Evolutionary conservation across 139 green algal genomes (phyloP).

Genomic region (Chlamydomonas incerta): DNA sequence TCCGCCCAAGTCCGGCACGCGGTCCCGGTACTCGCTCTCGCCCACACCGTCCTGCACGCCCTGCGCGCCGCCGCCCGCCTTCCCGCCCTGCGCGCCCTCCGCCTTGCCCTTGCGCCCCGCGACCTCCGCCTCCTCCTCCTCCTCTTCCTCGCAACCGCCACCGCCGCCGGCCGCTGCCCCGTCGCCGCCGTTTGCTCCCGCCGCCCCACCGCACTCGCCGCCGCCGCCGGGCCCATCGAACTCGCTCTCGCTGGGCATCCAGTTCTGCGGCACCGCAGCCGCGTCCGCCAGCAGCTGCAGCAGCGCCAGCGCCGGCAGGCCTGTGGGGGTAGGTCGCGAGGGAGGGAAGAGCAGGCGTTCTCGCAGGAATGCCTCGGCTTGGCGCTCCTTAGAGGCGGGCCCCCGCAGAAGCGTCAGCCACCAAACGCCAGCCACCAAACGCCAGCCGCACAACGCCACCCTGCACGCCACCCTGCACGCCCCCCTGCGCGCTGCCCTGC

Average conservation of each 20-base stretch:
- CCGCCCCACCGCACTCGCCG: neutral
- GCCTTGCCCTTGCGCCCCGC: neutral
- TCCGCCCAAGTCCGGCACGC: neutral
- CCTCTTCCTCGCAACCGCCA: neutral
- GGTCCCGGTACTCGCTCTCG: too few relatives aligned
- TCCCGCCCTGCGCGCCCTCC: neutral
- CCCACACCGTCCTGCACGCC: neutral
- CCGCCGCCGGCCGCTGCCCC: neutral
- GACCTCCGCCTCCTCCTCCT: neutral
- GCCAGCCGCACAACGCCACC: too few relatives aligned
- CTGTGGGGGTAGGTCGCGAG: neutral
- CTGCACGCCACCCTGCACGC: too few relatives aligned
- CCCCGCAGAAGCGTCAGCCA: too few relatives aligned
- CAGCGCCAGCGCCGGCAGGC: constrained; percentile 30
- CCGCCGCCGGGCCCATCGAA: too few relatives aligned
- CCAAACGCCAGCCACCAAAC: neutral
- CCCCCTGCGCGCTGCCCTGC: too few relatives aligned
- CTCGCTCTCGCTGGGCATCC: neutral
- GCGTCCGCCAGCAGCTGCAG: constrained; percentile 30
- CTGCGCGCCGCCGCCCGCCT: neutral
- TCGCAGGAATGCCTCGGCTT: too few relatives aligned
- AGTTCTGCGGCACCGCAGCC: neutral
- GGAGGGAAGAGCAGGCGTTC: too few relatives aligned
- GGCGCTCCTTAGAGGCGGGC: too few relatives aligned
- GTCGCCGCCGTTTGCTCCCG: neutral